Base-by-base conservation (phyloP, 2,329 filamentous ascomycete species). In the Ustilaginoidea virens region DNA sequence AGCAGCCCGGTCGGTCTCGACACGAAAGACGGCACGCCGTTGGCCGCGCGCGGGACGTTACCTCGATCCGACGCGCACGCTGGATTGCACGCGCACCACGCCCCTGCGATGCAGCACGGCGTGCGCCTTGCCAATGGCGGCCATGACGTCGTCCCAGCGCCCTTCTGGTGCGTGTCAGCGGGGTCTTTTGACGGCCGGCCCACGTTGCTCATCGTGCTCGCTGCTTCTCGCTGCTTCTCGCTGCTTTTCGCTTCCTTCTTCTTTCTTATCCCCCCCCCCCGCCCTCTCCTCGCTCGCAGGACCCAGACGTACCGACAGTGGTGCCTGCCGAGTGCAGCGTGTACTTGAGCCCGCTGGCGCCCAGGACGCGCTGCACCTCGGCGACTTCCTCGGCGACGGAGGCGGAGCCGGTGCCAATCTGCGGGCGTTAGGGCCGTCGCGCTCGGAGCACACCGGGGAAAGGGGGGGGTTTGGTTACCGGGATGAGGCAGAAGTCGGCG, bases 291-390 rank as follows among this genome's bases (percentile, higher is more conserved):
- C n/a, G n/a, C n/a, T n/a, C 19, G 19, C 7, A 7, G 19, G n/a
- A 7, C 7, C 11, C 14, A 12, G 7, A 24, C 74, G 33, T 60
- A 90, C 83, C 85, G 31, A 96, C 69, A 0, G 87, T 96, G 0
- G 87, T 94, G 9, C 87, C 90, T 2, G 85, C 86, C 16, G 81
- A 86, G 56, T 96, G 87, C 82, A 96, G 90, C 26, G 69, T 74
- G 49, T 86, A 87, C 38, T 72, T 75, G 37, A 96, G 53, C 2
- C 83, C 83, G 41, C 79, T 90, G 30, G 70, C 73, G 53, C 79
- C 74, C 43, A 98, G 66, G 20, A 96, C 64, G 33, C 76, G 73
- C 58, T 96, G 87, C 21, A 96, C 83, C 37, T 80, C 75, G 19
- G 87, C 87, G 17, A 98, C 74, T 49, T 96, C 80, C 40, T 77